Evolutionary conservation across 2,329 filamentous ascomycete genomes (phyloP).

Genomic region (Xylaria arbuscula): DNA sequence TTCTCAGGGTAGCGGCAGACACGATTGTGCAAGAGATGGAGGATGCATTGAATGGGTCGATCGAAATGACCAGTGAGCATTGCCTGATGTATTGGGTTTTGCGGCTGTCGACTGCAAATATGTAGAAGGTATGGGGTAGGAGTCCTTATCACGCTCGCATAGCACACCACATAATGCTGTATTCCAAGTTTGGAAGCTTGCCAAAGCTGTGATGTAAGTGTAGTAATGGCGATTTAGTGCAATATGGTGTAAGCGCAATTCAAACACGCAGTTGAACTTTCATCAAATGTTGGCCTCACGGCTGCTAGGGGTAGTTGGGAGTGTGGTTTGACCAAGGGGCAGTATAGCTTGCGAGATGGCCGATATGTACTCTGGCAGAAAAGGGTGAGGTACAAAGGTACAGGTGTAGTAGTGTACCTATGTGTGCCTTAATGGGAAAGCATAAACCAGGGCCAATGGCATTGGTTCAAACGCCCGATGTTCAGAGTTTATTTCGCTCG

Average conservation of each 20-base stretch:
- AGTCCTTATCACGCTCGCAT: background rate
- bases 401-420: background rate
- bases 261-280: background rate
- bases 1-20: background rate
- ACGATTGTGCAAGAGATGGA: conserved; percentile 14
- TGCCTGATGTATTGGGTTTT: conserved; percentile 9
- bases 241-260: background rate
- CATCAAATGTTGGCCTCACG: background rate
- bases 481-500: conserved; percentile 1
- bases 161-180: background rate
- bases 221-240: background rate
- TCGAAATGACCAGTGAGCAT: conserved; percentile 8
- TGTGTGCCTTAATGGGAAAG: conserved; percentile 7
- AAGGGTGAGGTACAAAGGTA: background rate
- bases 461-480: conserved; percentile 5
- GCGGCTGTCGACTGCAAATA: conserved; percentile 10
- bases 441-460: conserved; percentile 7
- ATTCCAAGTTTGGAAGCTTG: conserved; percentile 3
- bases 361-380: conserved; percentile 1
- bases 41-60: conserved; percentile 2
- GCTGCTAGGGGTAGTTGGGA: background rate
- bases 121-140: conserved; percentile 21
- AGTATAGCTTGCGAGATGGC: background rate
- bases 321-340: conserved; percentile 1
- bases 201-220: background rate